phyloP scores from a whole-genome alignment of 2,329 filamentous ascomycete species.

The Trichoderma sp. region DNA sequence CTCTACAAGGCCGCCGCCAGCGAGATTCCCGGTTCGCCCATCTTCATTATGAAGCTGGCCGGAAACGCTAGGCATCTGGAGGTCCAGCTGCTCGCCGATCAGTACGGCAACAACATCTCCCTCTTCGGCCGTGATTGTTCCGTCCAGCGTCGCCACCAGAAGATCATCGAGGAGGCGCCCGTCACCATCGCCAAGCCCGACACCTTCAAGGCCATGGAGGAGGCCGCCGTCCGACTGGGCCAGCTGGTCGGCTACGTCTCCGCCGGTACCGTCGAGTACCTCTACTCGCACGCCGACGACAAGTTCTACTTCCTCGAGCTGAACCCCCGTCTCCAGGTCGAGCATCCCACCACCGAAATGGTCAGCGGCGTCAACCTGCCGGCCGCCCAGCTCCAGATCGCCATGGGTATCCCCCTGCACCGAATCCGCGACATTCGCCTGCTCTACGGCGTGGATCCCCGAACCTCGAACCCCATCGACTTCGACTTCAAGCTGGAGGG shows the following conservation, averaged over 20 bases:
- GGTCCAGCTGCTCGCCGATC: slow-evolving; percentile 94
- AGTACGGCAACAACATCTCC: slow-evolving; percentile 99
- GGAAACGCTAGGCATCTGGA: slow-evolving; percentile 96
- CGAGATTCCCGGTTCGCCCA: slow-evolving; percentile 97
- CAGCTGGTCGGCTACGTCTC: slow-evolving; percentile 97
- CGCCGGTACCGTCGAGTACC: slow-evolving; percentile 96
- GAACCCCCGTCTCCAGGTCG: slow-evolving; percentile 98
- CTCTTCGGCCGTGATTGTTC: slow-evolving; percentile 98
- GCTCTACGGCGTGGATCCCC: slow-evolving; percentile 92
- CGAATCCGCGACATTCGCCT: slow-evolving; percentile 94
- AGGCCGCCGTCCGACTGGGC: slow-evolving; percentile 90
- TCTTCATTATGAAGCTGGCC: slow-evolving; percentile 99
- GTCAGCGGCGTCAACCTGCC: slow-evolving; percentile 96
- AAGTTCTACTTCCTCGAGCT: slow-evolving; percentile 99
- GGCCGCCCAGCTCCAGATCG: slow-evolving; percentile 95
- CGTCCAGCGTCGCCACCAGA: slow-evolving; percentile 96
- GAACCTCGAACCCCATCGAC: slow-evolving; percentile 83
- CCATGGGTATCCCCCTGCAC: slow-evolving; percentile 96
- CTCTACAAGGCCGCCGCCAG: slow-evolving; percentile 95
- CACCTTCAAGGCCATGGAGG: slow-evolving; percentile 96
- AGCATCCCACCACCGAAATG: slow-evolving; percentile 99
- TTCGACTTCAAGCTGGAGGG: slow-evolving; percentile 91
- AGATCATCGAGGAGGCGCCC: slow-evolving; percentile 98
- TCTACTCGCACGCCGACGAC: slow-evolving; percentile 96
- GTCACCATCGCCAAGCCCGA: slow-evolving; percentile 89